phyloP scores from a whole-genome alignment of 192 early-diverging fungal genomes.

The Linnemannia zychae region DNA sequence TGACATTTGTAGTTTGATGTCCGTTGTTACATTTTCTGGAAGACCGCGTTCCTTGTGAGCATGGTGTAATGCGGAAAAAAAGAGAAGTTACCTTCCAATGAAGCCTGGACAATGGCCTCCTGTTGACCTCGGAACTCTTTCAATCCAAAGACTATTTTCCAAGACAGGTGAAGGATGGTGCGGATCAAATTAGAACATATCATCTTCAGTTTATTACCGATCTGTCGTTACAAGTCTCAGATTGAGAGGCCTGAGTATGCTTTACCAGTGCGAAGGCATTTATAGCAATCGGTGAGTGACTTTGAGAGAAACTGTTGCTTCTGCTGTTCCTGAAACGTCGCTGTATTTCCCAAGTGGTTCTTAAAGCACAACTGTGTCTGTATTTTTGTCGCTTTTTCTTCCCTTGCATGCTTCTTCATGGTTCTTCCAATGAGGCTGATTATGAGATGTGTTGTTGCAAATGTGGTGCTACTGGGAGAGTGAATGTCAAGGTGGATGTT shows the following conservation, averaged over 20 bases:
- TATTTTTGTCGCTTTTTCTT: neutral
- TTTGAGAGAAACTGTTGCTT: conserved; percentile 8
- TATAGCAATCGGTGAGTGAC: conserved; percentile 4
- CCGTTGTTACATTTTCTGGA: neutral
- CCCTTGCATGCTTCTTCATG: conserved; percentile 2
- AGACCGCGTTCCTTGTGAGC: too few species aligned
- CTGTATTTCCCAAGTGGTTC: conserved; percentile 38
- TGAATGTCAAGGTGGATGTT: too few species aligned
- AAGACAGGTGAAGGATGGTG: neutral
- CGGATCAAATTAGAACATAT: neutral
- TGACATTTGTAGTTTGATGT: neutral
- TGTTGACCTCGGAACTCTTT: conserved; percentile 44
- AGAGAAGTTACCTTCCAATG: conserved; percentile 27
- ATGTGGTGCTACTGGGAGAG: neutral
- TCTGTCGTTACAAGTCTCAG: neutral
- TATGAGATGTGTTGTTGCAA: neutral
- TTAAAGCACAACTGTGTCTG: conserved; percentile 40
- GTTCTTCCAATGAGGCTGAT: neutral
- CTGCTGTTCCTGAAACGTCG: conserved; percentile 15
- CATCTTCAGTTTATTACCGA: neutral
- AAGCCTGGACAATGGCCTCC: conserved; percentile 21
- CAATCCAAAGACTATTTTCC: conserved; percentile 29
- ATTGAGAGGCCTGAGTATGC: neutral
- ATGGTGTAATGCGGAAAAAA: neutral
- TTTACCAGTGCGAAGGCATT: conserved; percentile 40